Percentiles rank a stretch among this genome's conserved stretches.
Evolutionary conservation across 2,329 filamentous ascomycete species (phyloP).

Genomic region (Trichoderma koningiopsis): DNA sequence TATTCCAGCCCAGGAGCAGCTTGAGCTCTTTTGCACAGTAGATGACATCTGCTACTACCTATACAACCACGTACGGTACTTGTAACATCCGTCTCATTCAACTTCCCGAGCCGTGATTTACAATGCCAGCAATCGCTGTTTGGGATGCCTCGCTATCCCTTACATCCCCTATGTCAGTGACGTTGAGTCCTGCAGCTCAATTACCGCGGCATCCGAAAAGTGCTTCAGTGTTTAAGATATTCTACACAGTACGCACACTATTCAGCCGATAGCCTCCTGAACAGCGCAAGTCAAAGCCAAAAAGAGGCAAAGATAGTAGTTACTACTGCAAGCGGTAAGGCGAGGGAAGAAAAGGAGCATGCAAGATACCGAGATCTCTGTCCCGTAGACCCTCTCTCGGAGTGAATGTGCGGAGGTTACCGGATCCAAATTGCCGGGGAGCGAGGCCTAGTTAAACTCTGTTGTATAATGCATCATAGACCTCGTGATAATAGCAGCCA

Average conservation of each 20-base stretch:
- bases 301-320: background rate
- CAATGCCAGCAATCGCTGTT: conserved; percentile 5
- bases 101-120: background rate
- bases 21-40: background rate
- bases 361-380: background rate
- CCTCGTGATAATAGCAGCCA: background rate
- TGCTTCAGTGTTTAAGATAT: background rate
- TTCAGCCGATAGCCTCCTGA: background rate
- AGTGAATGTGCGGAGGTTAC: background rate
- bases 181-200: conserved; percentile 9
- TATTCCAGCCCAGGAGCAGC: background rate
- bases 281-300: background rate
- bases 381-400: background rate
- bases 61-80: background rate
- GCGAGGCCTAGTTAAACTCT: background rate
- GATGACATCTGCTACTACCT: background rate
- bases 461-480: background rate
- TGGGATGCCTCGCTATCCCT: conserved; percentile 7
- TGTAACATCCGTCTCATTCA: background rate
- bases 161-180: background rate
- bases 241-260: background rate
- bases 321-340: background rate
- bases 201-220: conserved; percentile 15
- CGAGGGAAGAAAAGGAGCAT: background rate
- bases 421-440: background rate